Percentiles rank a stretch among this genome's conserved stretches.
phyloP scores from a whole-genome alignment of 1,139 yeast genomes.

The Sugiyamaella pinicola region DNA sequence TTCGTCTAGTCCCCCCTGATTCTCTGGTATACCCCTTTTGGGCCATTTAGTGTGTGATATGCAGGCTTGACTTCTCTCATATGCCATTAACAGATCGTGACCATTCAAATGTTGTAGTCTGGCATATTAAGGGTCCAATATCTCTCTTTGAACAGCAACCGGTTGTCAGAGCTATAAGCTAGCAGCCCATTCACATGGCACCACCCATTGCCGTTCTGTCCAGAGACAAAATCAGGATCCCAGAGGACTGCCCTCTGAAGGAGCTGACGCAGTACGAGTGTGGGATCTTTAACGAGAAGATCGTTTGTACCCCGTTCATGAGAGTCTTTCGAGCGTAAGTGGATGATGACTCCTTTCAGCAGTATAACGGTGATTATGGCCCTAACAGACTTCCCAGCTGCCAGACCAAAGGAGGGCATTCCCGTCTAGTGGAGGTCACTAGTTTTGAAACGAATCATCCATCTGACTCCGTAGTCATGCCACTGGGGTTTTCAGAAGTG shows the following conservation, averaged over 20 bases:
- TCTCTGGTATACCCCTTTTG: background rate
- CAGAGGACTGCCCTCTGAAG: constrained; percentile 46
- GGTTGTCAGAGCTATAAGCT: too few relatives aligned
- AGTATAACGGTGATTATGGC: background rate
- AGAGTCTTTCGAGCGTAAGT: constrained; percentile 29
- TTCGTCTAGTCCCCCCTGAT: too few relatives aligned
- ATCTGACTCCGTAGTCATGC: constrained; percentile 29
- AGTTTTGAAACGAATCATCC: constrained; percentile 45
- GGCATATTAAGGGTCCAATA: too few relatives aligned
- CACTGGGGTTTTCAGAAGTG: constrained; percentile 34
- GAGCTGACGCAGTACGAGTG: constrained; percentile 50
- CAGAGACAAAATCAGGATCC: constrained; percentile 21
- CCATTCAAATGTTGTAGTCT: too few relatives aligned
- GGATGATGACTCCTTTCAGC: background rate
- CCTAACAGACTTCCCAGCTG: constrained; percentile 6
- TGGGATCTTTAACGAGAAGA: constrained; percentile 27
- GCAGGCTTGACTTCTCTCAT: background rate
- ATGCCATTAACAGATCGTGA: background rate
- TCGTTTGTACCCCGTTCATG: constrained; percentile 33
- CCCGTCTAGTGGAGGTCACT: constrained; percentile 53
- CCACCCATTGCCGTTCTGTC: constrained; percentile 33
- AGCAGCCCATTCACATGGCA: constrained; percentile 33
- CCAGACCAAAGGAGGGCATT: constrained; percentile 28
- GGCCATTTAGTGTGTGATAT: background rate
- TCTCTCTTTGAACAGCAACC: too few relatives aligned